These are phyloP conservation scores for Ogataea degrootiae DNA, from an alignment of 805 yeast species.

Conservation along the genomic window DNA sequence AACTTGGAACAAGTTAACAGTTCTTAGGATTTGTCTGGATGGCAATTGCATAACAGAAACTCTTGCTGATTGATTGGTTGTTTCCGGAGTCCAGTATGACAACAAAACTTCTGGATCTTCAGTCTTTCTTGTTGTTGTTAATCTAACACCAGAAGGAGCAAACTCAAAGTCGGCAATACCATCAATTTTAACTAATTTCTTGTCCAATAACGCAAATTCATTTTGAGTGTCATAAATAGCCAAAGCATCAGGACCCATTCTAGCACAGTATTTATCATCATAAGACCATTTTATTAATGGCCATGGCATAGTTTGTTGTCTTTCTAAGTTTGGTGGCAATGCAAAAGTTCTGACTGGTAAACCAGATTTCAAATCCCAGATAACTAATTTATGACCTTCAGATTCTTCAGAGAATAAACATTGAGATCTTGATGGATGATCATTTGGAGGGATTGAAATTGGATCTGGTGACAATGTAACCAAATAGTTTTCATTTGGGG, in stretches of 20 bases:
- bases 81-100: slow-evolving; percentile 96
- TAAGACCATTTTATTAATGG: slow-evolving; percentile 95
- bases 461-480: slow-evolving; percentile 89
- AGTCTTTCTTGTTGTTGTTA: slow-evolving; percentile 49
- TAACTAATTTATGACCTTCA: slow-evolving; percentile 88
- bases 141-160: slow-evolving; percentile 82
- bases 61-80: slow-evolving; percentile 85
- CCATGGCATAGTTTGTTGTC: slow-evolving; percentile 76
- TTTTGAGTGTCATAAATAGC: slow-evolving; percentile 79
- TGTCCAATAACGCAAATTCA: slow-evolving; percentile 75
- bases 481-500: slow-evolving; percentile 86
- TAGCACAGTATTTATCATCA: slow-evolving; percentile 90
- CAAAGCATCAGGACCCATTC: slow-evolving; percentile 89
- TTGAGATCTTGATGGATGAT: slow-evolving; percentile 55
- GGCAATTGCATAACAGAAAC: slow-evolving; percentile 88
- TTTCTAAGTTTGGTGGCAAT: slow-evolving; percentile 67
- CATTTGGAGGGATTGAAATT: slow-evolving; percentile 62
- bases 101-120: slow-evolving; percentile 59
- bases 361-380: slow-evolving; percentile 87
- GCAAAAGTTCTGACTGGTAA: slow-evolving; percentile 88
- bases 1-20: slow-evolving; percentile 92
- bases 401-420: slow-evolving; percentile 84
- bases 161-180: slow-evolving; percentile 90
- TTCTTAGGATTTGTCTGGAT: slow-evolving; percentile 75
- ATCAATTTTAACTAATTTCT: slow-evolving; percentile 76